These are phyloP conservation scores for Hura crepitans DNA, from an alignment of 441 rosid species.

Conservation along the genomic window DNA sequence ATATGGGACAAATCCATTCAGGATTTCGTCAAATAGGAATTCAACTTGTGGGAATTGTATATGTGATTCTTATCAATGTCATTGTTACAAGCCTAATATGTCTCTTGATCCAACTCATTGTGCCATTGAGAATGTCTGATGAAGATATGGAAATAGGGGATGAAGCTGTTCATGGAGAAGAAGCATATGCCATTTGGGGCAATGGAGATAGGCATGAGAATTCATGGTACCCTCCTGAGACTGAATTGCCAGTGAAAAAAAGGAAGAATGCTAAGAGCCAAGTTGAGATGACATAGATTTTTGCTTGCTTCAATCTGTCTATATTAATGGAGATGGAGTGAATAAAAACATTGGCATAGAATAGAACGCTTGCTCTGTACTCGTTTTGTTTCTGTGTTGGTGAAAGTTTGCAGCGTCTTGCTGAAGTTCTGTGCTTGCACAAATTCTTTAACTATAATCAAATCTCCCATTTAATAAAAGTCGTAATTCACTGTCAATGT, in stretches of 20 bases:
- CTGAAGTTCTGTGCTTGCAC: too few species aligned
- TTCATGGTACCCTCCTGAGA: background rate
- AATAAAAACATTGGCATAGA: too few species aligned
- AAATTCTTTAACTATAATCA: too few species aligned
- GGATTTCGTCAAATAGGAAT: conserved; percentile 41
- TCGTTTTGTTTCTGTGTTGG: too few species aligned
- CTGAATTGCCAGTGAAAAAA: conserved; percentile 23
- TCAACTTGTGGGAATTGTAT: conserved; percentile 41
- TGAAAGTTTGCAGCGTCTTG: too few species aligned
- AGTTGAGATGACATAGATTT: conserved; percentile 13
- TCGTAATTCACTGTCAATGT: too few species aligned
- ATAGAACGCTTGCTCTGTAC: too few species aligned
- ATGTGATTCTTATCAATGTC: conserved; percentile 31
- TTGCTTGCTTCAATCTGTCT: too few species aligned
- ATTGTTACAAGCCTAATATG: conserved; percentile 41
- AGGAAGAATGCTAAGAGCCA: conserved; percentile 3
- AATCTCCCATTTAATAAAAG: too few species aligned
- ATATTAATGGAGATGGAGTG: too few species aligned
- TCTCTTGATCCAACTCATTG: conserved; percentile 26
- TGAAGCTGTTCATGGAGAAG: conserved; percentile 53
- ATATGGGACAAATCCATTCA: conserved; percentile 11
- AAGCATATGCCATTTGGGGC: conserved; percentile 47
- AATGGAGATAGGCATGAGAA: conserved; percentile 23
- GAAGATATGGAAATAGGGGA: conserved; percentile 57
- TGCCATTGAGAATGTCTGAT: conserved; percentile 50